phyloP scores from a whole-genome alignment of 2,329 filamentous ascomycete genomes.

The Aureobasidium sp. region DNA sequence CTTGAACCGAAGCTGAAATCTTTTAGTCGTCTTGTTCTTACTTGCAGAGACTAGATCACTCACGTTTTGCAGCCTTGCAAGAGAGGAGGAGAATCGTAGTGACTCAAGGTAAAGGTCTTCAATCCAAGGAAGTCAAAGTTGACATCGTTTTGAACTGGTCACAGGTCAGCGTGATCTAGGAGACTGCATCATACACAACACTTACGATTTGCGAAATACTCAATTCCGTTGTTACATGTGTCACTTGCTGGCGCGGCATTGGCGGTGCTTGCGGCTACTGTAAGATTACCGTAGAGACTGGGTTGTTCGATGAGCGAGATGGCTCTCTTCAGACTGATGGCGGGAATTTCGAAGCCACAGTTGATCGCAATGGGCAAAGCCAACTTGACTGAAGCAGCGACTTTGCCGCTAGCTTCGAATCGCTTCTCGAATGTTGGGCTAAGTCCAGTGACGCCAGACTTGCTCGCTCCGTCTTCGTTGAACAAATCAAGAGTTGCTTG shows the following conservation, averaged over 20 bases:
- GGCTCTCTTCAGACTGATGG: not conserved
- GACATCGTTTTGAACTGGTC: slow-evolving; percentile 4
- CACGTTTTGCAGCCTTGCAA: slow-evolving; percentile 2
- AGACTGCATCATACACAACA: too few relatives aligned
- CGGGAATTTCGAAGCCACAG: not conserved
- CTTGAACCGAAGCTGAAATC: not conserved
- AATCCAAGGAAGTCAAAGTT: slow-evolving; percentile 6
- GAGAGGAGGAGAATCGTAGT: slow-evolving; percentile 8
- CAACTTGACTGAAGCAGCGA: not conserved
- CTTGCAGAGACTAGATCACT: not conserved
- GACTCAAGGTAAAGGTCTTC: slow-evolving; percentile 1
- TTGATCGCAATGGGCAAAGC: slow-evolving; percentile 5
- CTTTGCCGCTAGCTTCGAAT: slow-evolving; percentile 5
- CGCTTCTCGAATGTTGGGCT: not conserved
- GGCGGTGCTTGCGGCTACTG: not conserved
- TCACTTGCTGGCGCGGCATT: slow-evolving; percentile 2
- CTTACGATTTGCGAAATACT: slow-evolving; percentile 9
- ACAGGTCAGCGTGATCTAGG: not conserved
- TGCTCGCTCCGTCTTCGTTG: not conserved
- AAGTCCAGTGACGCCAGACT: not conserved
- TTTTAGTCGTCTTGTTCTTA: not conserved
- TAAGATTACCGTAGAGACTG: slow-evolving; percentile 5
- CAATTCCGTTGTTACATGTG: slow-evolving; percentile 9
- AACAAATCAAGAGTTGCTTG: slow-evolving; percentile 2
- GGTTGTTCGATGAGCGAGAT: slow-evolving; percentile 4